phyloP scores from a whole-genome alignment of 768 basidiomycete genomes.

The Gloeopeniophorella convolvens region DNA sequence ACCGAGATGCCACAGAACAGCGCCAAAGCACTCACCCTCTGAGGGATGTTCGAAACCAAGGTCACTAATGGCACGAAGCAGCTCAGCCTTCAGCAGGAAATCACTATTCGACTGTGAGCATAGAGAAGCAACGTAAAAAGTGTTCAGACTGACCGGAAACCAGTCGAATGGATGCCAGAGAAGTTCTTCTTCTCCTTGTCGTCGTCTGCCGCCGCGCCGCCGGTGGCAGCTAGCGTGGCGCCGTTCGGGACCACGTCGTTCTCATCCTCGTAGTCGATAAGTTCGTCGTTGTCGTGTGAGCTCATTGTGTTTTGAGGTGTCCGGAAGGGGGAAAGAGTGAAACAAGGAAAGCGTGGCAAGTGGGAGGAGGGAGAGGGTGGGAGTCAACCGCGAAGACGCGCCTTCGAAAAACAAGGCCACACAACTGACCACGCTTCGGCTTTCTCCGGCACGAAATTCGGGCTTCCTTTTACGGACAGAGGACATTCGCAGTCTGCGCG shows the following conservation, averaged over 20 bases:
- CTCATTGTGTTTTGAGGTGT: conserved; percentile 45
- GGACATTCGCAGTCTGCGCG: no score
- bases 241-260: conserved; percentile 68
- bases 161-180: conserved; percentile 99
- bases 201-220: conserved; percentile 40
- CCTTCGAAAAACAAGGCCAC: conserved; percentile 16
- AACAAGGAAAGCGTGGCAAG: conserved; percentile 25
- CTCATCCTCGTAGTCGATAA: conserved; percentile 93
- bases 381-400: conserved; percentile 23
- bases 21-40: conserved; percentile 59
- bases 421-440: conserved; percentile 6
- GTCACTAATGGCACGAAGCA: conserved; percentile 96
- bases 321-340: conserved; percentile 27
- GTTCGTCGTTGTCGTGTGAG: conserved; percentile 82
- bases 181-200: conserved; percentile 97
- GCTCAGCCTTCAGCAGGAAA: conserved; percentile 95
- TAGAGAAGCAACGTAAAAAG: background rate
- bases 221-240: conserved; percentile 38
- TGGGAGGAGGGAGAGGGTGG: conserved; percentile 11
- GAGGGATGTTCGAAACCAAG: conserved; percentile 99
- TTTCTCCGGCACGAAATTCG: background rate
- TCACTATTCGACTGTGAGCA: conserved; percentile 49
- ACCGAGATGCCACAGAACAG: background rate
- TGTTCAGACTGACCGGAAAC: conserved; percentile 69
- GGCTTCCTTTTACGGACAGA: no score